Evolutionary conservation across 78 protist genomes (phyloP).

Genomic region (Cavenderia fasciculata): DNA sequence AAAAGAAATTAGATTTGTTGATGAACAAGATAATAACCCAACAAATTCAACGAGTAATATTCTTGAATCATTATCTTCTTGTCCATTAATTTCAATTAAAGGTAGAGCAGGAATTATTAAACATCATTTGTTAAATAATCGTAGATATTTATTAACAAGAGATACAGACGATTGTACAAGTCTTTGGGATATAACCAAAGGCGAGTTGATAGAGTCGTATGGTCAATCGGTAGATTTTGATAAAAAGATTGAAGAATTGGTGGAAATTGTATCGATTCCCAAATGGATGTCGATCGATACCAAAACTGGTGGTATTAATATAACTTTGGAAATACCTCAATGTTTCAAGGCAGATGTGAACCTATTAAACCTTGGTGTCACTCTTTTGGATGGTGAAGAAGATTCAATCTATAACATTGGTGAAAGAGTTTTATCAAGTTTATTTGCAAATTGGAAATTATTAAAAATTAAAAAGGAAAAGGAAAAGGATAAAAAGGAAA

Average conservation of each 20-base stretch:
- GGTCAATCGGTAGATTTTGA: conserved; percentile 59
- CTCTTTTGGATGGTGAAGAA: neutral
- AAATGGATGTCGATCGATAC: conserved; percentile 58
- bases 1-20: neutral
- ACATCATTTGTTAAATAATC: conserved; percentile 45
- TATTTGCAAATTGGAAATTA: conserved; percentile 15
- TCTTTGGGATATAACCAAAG: conserved; percentile 65
- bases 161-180: conserved; percentile 24
- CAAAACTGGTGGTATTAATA: conserved; percentile 53
- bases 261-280: conserved; percentile 22
- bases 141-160: conserved; percentile 42
- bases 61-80: too few species aligned
- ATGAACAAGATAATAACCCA: neutral
- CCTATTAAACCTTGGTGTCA: conserved; percentile 4
- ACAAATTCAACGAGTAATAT: too few species aligned
- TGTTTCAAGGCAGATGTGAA: conserved; percentile 25
- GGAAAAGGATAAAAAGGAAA: too few species aligned
- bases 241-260: conserved; percentile 3
- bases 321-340: conserved; percentile 34
- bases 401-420: conserved; percentile 11
- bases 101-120: conserved; percentile 68
- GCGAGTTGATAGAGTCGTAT: conserved; percentile 16
- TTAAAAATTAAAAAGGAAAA: too few species aligned
- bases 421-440: conserved; percentile 5
- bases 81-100: neutral